Evolutionary conservation across 805 yeast species (phyloP).

Genomic region (Candida boleticola): DNA sequence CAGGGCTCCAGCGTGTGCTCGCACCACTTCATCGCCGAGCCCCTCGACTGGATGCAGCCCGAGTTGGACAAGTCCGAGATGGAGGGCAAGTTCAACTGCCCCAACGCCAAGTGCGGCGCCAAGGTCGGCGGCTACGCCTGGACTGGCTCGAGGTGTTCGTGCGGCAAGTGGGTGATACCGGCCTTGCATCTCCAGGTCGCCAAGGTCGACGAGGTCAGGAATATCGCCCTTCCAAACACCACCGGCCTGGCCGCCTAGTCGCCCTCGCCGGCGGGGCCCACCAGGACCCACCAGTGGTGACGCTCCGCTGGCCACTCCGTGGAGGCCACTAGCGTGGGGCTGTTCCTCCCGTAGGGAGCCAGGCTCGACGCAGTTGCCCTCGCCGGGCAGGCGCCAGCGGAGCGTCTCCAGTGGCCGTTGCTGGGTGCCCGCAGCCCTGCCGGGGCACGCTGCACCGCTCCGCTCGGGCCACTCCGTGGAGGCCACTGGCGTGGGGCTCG

Average conservation of each 20-base stretch:
- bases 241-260: neutral
- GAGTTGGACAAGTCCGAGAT: slow-evolving; percentile 72
- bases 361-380: too few relatives aligned
- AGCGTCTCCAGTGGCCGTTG: too few relatives aligned
- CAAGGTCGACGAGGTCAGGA: slow-evolving; percentile 66
- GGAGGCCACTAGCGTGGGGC: too few relatives aligned
- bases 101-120: slow-evolving; percentile 63
- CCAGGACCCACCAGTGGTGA: too few relatives aligned
- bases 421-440: too few relatives aligned
- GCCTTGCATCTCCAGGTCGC: slow-evolving; percentile 79
- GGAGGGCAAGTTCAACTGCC: slow-evolving; percentile 86
- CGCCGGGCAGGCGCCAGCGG: too few relatives aligned
- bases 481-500: too few relatives aligned
- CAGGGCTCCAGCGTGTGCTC: slow-evolving; percentile 67
- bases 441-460: too few relatives aligned
- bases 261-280: slow-evolving; percentile 1
- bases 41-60: slow-evolving; percentile 85
- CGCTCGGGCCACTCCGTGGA: too few relatives aligned
- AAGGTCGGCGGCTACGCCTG: slow-evolving; percentile 92
- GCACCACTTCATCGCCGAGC: slow-evolving; percentile 78
- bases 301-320: too few relatives aligned
- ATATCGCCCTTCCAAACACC: neutral
- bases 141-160: slow-evolving; percentile 92
- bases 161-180: slow-evolving; percentile 95
- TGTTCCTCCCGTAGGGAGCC: too few relatives aligned